Evolutionary conservation across 75 land plant genomes (phyloP).

Genomic region (Pinus tabuliformis): DNA sequence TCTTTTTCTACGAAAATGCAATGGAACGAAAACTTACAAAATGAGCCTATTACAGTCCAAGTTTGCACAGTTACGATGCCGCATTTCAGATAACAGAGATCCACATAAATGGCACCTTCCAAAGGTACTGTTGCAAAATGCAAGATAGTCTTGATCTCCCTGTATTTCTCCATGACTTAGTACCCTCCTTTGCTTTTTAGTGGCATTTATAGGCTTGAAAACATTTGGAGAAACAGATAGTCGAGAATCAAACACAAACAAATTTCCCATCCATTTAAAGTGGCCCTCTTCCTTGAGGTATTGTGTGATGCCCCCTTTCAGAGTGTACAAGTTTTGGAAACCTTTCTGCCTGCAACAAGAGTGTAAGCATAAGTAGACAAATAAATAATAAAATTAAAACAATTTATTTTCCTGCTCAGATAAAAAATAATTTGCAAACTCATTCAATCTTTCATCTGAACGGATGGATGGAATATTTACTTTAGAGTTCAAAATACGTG

Average conservation of each 20-base stretch:
- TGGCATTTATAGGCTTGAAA: conserved; percentile 32
- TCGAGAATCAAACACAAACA: conserved; percentile 85
- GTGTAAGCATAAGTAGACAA: background rate
- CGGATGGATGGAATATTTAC: background rate
- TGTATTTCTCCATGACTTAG: background rate
- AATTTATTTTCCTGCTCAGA: background rate
- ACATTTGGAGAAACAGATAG: conserved; percentile 68
- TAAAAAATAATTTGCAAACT: background rate
- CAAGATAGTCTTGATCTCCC: background rate
- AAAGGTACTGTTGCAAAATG: conserved; percentile 13
- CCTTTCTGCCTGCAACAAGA: conserved; percentile 60
- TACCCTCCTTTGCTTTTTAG: background rate
- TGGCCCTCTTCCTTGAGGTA: conserved; percentile 70
- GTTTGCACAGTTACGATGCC: conserved; percentile 94
- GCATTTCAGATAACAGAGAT: conserved; percentile 41
- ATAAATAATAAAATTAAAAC: background rate
- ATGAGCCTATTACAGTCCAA: conserved; percentile 82
- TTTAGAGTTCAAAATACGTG: background rate
- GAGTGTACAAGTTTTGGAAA: conserved; percentile 71
- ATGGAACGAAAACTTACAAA: conserved; percentile 52
- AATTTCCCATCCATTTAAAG: conserved; percentile 69
- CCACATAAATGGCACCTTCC: conserved; percentile 69
- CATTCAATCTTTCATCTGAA: no score
- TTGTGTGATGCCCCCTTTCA: conserved; percentile 75
- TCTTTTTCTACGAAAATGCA: no score